A percentile compares a stretch with the other conserved stretches of the same genome.
Evolutionary conservation across 805 yeast species (phyloP).

Genomic region (Metschnikowia gruessii): DNA sequence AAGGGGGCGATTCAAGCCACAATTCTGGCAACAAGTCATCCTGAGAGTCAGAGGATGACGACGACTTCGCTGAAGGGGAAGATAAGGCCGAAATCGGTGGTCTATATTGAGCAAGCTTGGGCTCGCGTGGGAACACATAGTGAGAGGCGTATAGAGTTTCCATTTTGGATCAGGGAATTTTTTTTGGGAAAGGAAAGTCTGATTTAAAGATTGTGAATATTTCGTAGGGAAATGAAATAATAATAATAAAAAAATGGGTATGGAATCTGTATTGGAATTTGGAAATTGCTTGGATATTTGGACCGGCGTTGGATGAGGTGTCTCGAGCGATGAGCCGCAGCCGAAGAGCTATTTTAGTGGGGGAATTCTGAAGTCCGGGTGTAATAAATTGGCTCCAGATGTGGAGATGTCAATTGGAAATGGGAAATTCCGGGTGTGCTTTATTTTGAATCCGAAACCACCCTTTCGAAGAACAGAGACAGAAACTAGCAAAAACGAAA

Average conservation of each 20-base stretch:
- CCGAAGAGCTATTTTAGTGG: background rate
- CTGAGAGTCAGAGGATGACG: slow-evolving; percentile 16
- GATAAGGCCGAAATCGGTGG: slow-evolving; percentile 6
- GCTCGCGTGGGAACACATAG: slow-evolving; percentile 7
- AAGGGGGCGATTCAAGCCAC: slow-evolving; percentile 27
- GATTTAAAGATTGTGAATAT: background rate
- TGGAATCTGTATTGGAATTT: background rate
- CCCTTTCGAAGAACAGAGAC: background rate
- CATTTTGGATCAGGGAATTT: background rate
- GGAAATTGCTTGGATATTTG: background rate
- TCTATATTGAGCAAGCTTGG: background rate
- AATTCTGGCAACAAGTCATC: slow-evolving; percentile 35
- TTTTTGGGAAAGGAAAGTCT: background rate
- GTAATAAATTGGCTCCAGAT: background rate
- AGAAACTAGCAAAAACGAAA: background rate
- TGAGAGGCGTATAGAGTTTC: slow-evolving; percentile 10
- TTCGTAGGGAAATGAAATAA: too few species aligned
- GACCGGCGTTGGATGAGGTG: background rate
- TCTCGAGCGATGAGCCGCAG: slow-evolving; percentile 8
- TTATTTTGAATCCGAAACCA: too few species aligned
- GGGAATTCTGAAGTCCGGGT: background rate
- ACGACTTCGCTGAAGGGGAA: slow-evolving; percentile 11
- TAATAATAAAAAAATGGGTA: too few species aligned
- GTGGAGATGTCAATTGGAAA: background rate
- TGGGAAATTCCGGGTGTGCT: background rate